Evolutionary conservation across 495 filamentous ascomycete species (phyloP).

Genomic region (Aspergillus nanangensis): DNA sequence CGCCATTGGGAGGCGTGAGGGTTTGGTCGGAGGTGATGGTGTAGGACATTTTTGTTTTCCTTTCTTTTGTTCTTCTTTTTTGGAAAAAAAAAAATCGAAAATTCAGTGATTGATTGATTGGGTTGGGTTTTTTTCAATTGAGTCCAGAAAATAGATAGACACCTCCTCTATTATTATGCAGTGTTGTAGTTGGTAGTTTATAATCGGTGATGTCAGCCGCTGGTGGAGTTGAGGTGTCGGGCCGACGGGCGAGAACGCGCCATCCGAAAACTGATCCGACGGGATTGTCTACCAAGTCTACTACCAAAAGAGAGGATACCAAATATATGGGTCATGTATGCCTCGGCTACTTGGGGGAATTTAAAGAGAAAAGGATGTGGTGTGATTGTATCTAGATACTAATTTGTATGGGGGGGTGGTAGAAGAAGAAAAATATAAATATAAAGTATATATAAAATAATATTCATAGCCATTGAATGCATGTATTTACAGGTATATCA

Average conservation of each 20-base stretch:
- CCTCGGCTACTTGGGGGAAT: not conserved
- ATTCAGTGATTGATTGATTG: not conserved
- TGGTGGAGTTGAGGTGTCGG: slow-evolving; percentile 2
- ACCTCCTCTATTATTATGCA: no score
- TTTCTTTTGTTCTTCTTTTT: slow-evolving; percentile 1
- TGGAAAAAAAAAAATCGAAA: not conserved
- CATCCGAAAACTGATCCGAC: slow-evolving; percentile 1
- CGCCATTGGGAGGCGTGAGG: slow-evolving; percentile 24
- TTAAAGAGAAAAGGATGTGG: not conserved
- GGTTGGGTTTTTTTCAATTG: no score
- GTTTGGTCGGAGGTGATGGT: slow-evolving; percentile 28
- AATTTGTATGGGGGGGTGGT: not conserved
- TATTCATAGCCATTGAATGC: not conserved
- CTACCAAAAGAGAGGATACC: not conserved
- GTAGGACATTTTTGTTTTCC: slow-evolving; percentile 31
- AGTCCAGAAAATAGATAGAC: no score
- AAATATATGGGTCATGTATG: not conserved
- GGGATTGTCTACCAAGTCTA: not conserved
- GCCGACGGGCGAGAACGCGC: slow-evolving; percentile 1
- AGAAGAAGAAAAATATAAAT: not conserved
- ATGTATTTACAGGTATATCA: not conserved
- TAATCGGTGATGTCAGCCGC: not conserved
- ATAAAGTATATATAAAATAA: not conserved
- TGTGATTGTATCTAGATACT: not conserved
- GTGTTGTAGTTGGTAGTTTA: not conserved